Evolutionary conservation across 129 eudicot species (phyloP).

Genomic region (Solidago caesia): DNA sequence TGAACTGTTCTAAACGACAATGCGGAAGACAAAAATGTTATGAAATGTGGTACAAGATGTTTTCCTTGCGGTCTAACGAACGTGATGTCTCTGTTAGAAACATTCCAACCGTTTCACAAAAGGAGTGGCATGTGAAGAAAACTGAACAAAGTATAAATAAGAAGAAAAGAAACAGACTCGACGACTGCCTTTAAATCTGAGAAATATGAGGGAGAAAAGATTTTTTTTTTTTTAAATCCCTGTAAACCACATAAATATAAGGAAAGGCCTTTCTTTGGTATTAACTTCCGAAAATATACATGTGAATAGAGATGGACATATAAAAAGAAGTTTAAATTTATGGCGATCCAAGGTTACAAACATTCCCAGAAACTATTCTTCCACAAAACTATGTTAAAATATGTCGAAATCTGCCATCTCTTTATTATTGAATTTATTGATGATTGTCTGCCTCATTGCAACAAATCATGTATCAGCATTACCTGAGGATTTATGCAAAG

Average conservation of each 20-base stretch:
- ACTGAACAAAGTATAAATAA: no score
- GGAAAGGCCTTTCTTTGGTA: constrained; percentile 7
- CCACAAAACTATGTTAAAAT: background rate
- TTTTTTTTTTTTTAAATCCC: no score
- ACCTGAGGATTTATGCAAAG: constrained; percentile 20
- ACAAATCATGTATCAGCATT: constrained; percentile 24
- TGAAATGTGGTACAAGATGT: no score
- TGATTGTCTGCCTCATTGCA: constrained; percentile 21
- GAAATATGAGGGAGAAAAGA: no score
- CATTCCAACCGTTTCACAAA: no score
- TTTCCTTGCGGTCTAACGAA: no score
- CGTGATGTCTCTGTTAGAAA: no score
- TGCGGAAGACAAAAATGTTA: no score
- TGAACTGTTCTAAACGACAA: no score
- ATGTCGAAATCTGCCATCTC: constrained; percentile 22
- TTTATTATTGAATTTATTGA: constrained; percentile 10
- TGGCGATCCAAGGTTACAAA: background rate
- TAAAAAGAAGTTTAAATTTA: background rate
- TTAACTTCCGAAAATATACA: background rate
- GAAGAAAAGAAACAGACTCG: no score
- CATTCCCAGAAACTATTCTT: background rate
- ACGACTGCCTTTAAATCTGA: no score
- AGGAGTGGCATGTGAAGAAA: no score
- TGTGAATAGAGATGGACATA: constrained; percentile 2
- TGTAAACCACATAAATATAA: constrained; percentile 6